Conservation (phyloP, 176 grass and related monocot genomes). For the Avena atlantica region DNA sequence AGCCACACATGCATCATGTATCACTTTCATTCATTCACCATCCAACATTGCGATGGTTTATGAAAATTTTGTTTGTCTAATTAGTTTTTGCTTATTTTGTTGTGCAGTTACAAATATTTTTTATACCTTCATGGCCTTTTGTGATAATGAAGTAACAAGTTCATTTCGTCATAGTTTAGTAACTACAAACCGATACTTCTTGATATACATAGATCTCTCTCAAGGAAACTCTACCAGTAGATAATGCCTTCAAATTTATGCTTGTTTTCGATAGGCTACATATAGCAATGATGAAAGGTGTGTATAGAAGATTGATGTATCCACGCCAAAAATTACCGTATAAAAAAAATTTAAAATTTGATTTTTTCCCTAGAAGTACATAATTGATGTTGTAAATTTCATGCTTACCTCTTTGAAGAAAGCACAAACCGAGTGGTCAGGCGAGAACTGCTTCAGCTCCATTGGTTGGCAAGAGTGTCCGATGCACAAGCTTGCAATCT, state of each 20-base stretch:
- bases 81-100: no score
- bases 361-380: neutral
- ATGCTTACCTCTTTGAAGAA: neutral
- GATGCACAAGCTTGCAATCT: conserved; percentile 27
- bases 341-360: neutral
- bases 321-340: neutral
- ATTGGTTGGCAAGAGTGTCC: neutral
- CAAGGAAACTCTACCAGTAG: neutral
- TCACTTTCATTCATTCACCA: no score
- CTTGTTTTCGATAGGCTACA: neutral
- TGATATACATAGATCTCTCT: no score
- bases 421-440: conserved; percentile 21
- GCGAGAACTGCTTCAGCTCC: conserved; percentile 6
- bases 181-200: no score
- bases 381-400: neutral
- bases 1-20: no score
- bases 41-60: no score
- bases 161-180: no score
- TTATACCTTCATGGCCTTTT: no score
- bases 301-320: neutral
- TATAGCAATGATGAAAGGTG: neutral
- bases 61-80: no score
- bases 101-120: no score
- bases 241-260: neutral
- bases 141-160: no score